Base-by-base conservation (phyloP, 306 rosid species). In the Dryas alaskensis region DNA sequence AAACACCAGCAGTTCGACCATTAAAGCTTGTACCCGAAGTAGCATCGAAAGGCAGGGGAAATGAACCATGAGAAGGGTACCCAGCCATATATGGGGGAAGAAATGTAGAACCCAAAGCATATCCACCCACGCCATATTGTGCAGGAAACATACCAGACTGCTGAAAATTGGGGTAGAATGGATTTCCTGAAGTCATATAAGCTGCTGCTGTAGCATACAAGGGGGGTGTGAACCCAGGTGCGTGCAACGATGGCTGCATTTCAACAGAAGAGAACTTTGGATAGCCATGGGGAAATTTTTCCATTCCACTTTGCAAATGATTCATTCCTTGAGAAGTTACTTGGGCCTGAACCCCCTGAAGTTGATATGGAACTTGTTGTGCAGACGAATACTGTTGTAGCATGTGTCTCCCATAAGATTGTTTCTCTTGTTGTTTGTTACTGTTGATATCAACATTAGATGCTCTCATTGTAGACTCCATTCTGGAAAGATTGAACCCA, bases 121-220 rank as follows among this genome's bases (percentile, higher is more conserved):
- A 89, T 69, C 88, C 92, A 12, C 88, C 81, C 70, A 77, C 43
- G 47, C 78, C 72, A 75, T 79, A 83, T 66, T 85, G 92, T 25
- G 84, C 77, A 70, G 80, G 48, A 75, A 74, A 72, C 31, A 78
- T 51, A 59, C 81, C 77, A 0, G 89, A 82, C 4, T 81, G 68
- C 57, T 80, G 86, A 71, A 77, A 70, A 83, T 81, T 79, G 9
- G 85, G 79, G 64, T 83, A 85, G 78, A 80, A 81, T 50, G 84
- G 79, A 71, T 76, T 80, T 70, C 82, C 87, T 8, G 90, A 74
- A 64, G 78, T 62, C 87, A 84, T 74, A 70, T 78, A 88, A 43
- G 87, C 66, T 12, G 87, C 80, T 14, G 88, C 69, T 50, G 89
- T 65, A 73, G 86, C 79, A 82, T 84, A 86, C 17, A 86, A 77